phyloP scores from a whole-genome alignment of 331 rosid genomes.

The Spiraea crenata region DNA sequence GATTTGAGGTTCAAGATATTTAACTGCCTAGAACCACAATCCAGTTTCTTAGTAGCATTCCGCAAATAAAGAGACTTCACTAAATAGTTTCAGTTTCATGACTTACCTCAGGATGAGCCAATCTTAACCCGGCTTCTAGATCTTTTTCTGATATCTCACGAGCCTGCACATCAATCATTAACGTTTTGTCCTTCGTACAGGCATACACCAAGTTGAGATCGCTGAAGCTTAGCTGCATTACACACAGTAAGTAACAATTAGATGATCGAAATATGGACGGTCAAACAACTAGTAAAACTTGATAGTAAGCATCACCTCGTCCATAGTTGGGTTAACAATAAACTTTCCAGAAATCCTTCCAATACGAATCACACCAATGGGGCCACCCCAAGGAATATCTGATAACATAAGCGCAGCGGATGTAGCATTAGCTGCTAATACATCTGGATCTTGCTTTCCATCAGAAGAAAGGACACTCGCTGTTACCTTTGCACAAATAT shows the following conservation, averaged over 20 bases:
- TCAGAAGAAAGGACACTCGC: constrained; percentile 92
- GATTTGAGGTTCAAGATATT: constrained; percentile 90
- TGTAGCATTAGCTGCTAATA: constrained; percentile 85
- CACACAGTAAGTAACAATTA: constrained; percentile 28
- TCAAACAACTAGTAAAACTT: not conserved
- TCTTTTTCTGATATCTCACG: constrained; percentile 87
- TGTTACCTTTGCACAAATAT: constrained; percentile 48
- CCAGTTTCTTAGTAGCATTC: constrained; percentile 31
- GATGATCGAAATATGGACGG: not conserved
- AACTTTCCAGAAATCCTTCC: constrained; percentile 85
- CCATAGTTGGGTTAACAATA: constrained; percentile 86
- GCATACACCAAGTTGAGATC: constrained; percentile 96
- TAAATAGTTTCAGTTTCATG: constrained; percentile 13
- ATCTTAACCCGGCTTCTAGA: constrained; percentile 79
- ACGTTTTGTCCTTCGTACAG: constrained; percentile 85
- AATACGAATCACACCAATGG: constrained; percentile 86
- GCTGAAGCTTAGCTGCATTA: constrained; percentile 79
- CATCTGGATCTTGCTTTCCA: constrained; percentile 91
- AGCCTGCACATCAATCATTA: constrained; percentile 98
- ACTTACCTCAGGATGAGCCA: constrained; percentile 92
- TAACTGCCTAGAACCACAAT: constrained; percentile 67
- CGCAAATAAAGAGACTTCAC: not conserved
- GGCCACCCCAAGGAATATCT: constrained; percentile 98
- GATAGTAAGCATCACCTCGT: constrained; percentile 55
- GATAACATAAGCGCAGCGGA: constrained; percentile 97